Base-by-base conservation (phyloP, 805 yeast species). In the Spencermartinsiella europaea region DNA sequence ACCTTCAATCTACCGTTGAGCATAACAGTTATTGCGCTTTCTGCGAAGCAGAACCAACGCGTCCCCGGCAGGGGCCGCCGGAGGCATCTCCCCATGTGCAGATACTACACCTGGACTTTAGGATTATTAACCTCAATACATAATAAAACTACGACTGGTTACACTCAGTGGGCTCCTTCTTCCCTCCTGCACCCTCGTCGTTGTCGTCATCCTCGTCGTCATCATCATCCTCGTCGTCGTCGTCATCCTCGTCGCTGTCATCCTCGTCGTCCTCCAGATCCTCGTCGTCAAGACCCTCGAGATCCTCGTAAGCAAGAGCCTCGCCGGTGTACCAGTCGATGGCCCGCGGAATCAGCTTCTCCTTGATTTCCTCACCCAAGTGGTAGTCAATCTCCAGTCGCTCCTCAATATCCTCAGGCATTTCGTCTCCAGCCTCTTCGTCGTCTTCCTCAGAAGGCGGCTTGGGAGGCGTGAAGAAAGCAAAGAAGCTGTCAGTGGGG, bases 261-360 rank as follows among this genome's bases (percentile, higher is more conserved):
- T 71, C 80, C 2, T 71, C 80, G 10, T 76, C 81, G 3, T 75
- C 83, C 2, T 74, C 83, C 17, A 71, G 79, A 15, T 77, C 86
- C 7, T 75, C 88, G 12, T 77, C 79, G 19, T 73, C 77, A 35
- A 70, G 82, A 15, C 75, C 86, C 28, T 76, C 76, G 51, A 69
- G 73, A 41, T 72, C 79, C 54, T 77, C 83, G 62, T 77, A 85
- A 47, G 85, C 95, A 49, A 91, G 76, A 20, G 99, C 99, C 55
- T 88, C 88, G 40, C 99, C 99, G 7, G 99, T 91, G 67, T 89
- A 93, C 98, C 99, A 93, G 66, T 91, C 98, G 60, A 93, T 78
- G 44, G 98, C 98, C 64, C 96, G 81, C 52, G 98, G 97, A 52
- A 93, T 83, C 63, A 93, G 77, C 67, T 93, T 85, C 67, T 93